Conservation (phyloP, 768 basidiomycete species). For the Boletus vinaceobasis region DNA sequence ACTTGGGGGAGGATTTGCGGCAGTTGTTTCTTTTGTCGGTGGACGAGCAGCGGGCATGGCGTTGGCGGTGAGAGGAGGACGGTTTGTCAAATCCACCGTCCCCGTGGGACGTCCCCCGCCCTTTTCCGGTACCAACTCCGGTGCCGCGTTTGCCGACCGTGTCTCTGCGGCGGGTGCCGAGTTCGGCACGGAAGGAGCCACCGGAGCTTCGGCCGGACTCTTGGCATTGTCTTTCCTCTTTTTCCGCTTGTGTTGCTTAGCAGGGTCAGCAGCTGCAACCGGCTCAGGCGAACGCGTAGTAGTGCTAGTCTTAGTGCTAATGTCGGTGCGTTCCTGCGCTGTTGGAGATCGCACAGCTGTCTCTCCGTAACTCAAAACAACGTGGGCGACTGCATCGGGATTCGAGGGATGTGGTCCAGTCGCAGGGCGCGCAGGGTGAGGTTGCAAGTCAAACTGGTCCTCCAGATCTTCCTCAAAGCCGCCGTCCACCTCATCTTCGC, state of each 20-base stretch:
- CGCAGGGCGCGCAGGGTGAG: conserved; percentile 21
- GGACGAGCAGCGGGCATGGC: conserved; percentile 42
- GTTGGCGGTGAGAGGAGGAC: conserved; percentile 37
- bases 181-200: conserved; percentile 26
- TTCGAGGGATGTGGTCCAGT: conserved; percentile 14
- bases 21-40: conserved; percentile 35
- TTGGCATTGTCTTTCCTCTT: conserved; percentile 38
- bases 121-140: conserved; percentile 34
- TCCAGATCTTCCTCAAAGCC: conserved; percentile 38
- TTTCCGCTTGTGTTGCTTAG: conserved; percentile 40
- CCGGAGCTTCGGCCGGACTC: conserved; percentile 23
- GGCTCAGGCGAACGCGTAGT: conserved; percentile 23
- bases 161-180: conserved; percentile 22
- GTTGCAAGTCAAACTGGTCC: conserved; percentile 30
- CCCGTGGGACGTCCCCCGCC: conserved; percentile 31
- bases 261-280: conserved; percentile 9
- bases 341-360: conserved; percentile 15
- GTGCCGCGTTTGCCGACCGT: conserved; percentile 29
- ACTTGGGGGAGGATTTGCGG: conserved; percentile 51
- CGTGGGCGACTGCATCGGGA: conserved; percentile 34
- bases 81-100: conserved; percentile 36
- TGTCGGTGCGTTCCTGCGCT: conserved; percentile 11
- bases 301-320: conserved; percentile 30
- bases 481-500: conserved; percentile 46
- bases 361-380: conserved; percentile 41